phyloP scores from a whole-genome alignment of 352 stramenopile species.

The Globisporangium recalcitrans region DNA sequence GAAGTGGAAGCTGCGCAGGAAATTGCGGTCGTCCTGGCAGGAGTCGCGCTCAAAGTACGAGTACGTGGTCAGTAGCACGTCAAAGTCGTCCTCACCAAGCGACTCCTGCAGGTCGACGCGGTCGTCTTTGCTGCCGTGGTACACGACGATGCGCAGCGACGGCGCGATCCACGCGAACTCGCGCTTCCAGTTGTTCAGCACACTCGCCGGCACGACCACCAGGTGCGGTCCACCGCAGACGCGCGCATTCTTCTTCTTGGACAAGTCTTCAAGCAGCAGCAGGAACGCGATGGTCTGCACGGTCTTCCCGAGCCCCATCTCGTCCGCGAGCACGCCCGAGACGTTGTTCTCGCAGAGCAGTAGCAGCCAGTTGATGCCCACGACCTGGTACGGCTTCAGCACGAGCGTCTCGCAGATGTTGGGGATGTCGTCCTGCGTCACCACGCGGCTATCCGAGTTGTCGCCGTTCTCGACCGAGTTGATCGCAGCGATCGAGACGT shows the following conservation, averaged over 20 bases:
- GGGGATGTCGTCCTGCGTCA: slow-evolving; percentile 69
- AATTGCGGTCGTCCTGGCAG: slow-evolving; percentile 76
- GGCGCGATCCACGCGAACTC: slow-evolving; percentile 92
- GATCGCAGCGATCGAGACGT: slow-evolving; percentile 61
- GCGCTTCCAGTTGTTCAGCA: slow-evolving; percentile 91
- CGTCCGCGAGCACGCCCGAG: slow-evolving; percentile 76
- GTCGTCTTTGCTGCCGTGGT: slow-evolving; percentile 67
- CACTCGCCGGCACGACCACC: slow-evolving; percentile 90
- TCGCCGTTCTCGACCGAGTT: slow-evolving; percentile 13
- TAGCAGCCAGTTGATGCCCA: slow-evolving; percentile 81
- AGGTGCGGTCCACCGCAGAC: slow-evolving; percentile 71
- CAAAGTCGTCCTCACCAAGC: slow-evolving; percentile 47
- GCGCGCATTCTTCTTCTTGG: slow-evolving; percentile 22
- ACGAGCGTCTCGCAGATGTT: slow-evolving; percentile 61
- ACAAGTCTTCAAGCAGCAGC: slow-evolving; percentile 48
- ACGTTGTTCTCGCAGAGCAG: slow-evolving; percentile 74
- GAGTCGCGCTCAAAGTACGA: slow-evolving; percentile 89
- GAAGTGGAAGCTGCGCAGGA: slow-evolving; percentile 72
- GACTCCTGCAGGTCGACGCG: slow-evolving; percentile 53
- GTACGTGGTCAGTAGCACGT: slow-evolving; percentile 90
- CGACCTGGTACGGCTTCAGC: slow-evolving; percentile 83
- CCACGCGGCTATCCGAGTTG: slow-evolving; percentile 31
- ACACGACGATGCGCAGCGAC: slow-evolving; percentile 81
- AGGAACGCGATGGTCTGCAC: slow-evolving; percentile 85
- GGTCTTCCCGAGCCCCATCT: slow-evolving; percentile 94